Base-by-base conservation (phyloP, 108 stramenopile species). In the Conticribra weissflogii region DNA sequence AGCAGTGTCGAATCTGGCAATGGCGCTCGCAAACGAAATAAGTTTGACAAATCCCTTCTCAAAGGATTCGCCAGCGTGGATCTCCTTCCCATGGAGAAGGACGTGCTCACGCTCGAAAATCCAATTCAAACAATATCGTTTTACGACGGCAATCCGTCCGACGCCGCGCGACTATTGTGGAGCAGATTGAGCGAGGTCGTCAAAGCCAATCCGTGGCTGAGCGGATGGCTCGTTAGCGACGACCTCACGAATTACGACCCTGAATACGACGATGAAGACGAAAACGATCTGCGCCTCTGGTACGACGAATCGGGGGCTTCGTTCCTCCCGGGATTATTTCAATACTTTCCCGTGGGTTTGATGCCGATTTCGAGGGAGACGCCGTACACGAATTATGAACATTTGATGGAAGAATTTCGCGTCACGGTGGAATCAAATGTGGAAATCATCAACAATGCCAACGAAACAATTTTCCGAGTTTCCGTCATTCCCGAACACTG, bases 391-490 rank as follows among this genome's bases (percentile, higher is more conserved):
- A 33, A 51, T 4, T 22, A 50, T 1, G 50, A 52, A 65, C 33
- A 25, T 51, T 22, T 33, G 32, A 22, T 65, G 21, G 51, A 32
- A 2, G 19, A 28, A 53, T 52, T 52, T 31, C 3, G 33, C 23
- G 63, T 65, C 2, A 50, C 29, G 18, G 63, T 65, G n/a, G 53
- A 65, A 53, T 15, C 63, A 34, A 65, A 65, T 33, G 1, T 25
- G 23, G 50, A 65, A 19, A 53, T 65, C 0, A 18, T 65, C 2
- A 65, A 65, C 63, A 52, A 65, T 3, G 18, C 50, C 3, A 3
- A 51, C 17, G 63, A 65, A 34, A 8, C 51, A 50, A 33, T 65
- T 15, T 65, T 65, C 19, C 47, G 44, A 33, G 63, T 65, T 25
- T 51, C 63, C 21, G 33, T 22, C 23, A 18, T 2, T 32, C 51